Percentiles rank a stretch among this genome's conserved stretches.
These are phyloP conservation scores for Phytopythium boreale DNA, from an alignment of 352 stramenopile species.

Conservation along the genomic window DNA sequence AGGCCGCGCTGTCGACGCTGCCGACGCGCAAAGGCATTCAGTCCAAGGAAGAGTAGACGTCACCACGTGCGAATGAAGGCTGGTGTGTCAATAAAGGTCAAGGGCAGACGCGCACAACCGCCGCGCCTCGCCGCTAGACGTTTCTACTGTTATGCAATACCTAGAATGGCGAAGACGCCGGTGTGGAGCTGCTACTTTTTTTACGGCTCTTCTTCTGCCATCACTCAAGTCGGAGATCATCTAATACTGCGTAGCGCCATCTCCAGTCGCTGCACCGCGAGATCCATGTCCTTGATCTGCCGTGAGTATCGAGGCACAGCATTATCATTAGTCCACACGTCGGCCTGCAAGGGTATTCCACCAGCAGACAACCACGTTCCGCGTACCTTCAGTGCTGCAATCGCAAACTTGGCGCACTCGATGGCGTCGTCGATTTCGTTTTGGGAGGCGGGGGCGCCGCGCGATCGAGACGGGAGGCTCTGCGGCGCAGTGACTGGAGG, in stretches of 20 bases:
- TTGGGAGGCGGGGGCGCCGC: slow-evolving; percentile 44
- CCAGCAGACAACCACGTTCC: background rate
- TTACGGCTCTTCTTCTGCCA: background rate
- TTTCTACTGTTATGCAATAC: background rate
- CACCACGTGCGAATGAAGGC: background rate
- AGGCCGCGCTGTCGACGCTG: slow-evolving; percentile 64
- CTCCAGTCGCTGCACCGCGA: slow-evolving; percentile 74
- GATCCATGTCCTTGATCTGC: slow-evolving; percentile 79
- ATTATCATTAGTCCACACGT: background rate
- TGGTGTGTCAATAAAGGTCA: background rate
- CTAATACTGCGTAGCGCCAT: slow-evolving; percentile 68
- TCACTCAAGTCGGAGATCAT: slow-evolving; percentile 31
- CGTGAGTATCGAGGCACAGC: background rate
- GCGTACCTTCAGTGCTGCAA: slow-evolving; percentile 74
- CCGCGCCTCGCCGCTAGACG: background rate
- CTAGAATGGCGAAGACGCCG: background rate
- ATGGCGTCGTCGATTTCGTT: slow-evolving; percentile 82
- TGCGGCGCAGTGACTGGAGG: slow-evolving; percentile 10
- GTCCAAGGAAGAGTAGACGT: slow-evolving; percentile 33
- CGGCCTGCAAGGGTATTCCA: background rate
- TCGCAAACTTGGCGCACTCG: slow-evolving; percentile 79
- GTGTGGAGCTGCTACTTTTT: background rate
- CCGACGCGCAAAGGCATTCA: slow-evolving; percentile 68
- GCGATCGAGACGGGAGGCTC: slow-evolving; percentile 18
- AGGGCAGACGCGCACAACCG: too few relatives aligned